phyloP scores from a whole-genome alignment of 495 filamentous ascomycete species.

The Rhypophila decipiens region DNA sequence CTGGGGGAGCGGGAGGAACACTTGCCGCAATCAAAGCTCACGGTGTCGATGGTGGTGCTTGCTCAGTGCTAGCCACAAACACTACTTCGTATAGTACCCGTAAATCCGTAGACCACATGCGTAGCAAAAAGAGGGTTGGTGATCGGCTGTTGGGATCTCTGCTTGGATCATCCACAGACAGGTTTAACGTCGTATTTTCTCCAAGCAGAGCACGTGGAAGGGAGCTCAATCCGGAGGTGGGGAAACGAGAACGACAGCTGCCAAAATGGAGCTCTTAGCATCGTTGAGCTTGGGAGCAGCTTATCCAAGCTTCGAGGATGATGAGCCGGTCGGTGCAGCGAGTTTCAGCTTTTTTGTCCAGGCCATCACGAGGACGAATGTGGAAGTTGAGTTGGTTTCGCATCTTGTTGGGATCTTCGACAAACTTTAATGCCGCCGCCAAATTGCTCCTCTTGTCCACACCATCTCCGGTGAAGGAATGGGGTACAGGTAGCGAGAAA shows the following conservation, averaged over 20 bases:
- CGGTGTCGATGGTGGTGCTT: not conserved
- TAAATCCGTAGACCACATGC: no score
- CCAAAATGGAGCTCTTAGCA: slow-evolving; percentile 1
- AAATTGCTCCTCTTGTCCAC: no score
- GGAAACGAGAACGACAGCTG: not conserved
- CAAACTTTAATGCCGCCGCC: slow-evolving; percentile 14
- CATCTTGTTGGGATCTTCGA: slow-evolving; percentile 16
- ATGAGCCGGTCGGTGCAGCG: slow-evolving; percentile 12
- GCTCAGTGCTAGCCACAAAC: not conserved
- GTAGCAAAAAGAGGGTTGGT: slow-evolving; percentile 1
- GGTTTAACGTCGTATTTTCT: slow-evolving; percentile 14
- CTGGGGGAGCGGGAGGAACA: not conserved
- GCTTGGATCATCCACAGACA: slow-evolving; percentile 9
- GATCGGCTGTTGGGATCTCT: slow-evolving; percentile 19
- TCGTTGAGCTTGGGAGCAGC: slow-evolving; percentile 1
- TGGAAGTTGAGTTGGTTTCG: slow-evolving; percentile 16
- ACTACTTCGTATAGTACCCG: slow-evolving; percentile 2
- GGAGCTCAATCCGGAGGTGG: not conserved
- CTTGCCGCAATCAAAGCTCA: no score
- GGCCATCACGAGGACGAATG: slow-evolving; percentile 5
- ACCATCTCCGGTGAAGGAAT: no score
- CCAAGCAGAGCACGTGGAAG: slow-evolving; percentile 12
- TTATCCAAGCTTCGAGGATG: not conserved
- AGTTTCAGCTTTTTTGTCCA: slow-evolving; percentile 19
- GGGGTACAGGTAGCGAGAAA: no score